These are phyloP conservation scores for Russula olivacea DNA, from an alignment of 768 basidiomycete genomes.

Conservation along the genomic window DNA sequence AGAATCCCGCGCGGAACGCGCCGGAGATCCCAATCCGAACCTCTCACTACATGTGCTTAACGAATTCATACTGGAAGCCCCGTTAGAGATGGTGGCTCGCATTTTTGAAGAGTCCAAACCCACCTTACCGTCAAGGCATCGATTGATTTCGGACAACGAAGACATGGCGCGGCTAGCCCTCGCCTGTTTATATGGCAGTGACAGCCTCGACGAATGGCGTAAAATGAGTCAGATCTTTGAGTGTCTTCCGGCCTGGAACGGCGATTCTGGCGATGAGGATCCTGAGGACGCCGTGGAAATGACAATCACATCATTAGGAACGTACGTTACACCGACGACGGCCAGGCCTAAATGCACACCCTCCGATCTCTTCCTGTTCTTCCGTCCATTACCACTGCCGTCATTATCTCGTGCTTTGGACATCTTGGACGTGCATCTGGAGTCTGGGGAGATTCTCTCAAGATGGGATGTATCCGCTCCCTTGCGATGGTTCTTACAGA, in stretches of 20 bases:
- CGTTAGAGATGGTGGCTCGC: constrained; percentile 61
- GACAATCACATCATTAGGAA: constrained; percentile 72
- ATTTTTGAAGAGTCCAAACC: constrained; percentile 92
- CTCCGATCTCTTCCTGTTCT: constrained; percentile 72
- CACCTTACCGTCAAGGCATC: constrained; percentile 60
- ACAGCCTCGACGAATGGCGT: constrained; percentile 64
- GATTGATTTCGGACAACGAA: constrained; percentile 75
- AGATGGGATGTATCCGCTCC: constrained; percentile 83
- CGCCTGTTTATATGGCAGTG: constrained; percentile 81
- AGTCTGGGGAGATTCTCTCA: constrained; percentile 86
- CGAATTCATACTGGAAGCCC: constrained; percentile 63
- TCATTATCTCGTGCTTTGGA: constrained; percentile 82
- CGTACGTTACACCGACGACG: constrained; percentile 73
- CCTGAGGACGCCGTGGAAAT: constrained; percentile 75
- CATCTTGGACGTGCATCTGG: constrained; percentile 88
- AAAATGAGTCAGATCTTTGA: constrained; percentile 92
- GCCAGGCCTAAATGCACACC: constrained; percentile 50
- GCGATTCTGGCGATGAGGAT: constrained; percentile 47
- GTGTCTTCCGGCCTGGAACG: constrained; percentile 89
- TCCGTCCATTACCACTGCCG: constrained; percentile 66
- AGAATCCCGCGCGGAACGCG: constrained; percentile 80
- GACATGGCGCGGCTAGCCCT: constrained; percentile 84
- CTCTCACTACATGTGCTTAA: constrained; percentile 63
- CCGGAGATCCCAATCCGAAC: constrained; percentile 59
- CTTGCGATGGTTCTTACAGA: constrained; percentile 86